These are phyloP conservation scores for Calonectria henricotiae DNA, from an alignment of 2,329 filamentous ascomycete species.

Conservation along the genomic window DNA sequence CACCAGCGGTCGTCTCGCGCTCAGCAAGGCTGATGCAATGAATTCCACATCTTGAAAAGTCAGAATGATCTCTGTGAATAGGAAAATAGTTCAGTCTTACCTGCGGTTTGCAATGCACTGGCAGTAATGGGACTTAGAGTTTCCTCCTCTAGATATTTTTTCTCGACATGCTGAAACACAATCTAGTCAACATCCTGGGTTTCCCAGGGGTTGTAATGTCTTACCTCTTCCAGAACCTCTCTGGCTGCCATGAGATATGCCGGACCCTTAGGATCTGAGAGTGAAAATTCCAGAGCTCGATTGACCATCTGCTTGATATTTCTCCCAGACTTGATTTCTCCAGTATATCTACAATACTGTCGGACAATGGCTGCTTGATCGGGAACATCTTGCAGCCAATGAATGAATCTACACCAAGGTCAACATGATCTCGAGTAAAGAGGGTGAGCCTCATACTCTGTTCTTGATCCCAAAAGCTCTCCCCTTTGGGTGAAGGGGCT, in stretches of 20 bases:
- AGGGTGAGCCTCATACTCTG: neutral
- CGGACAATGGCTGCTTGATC: neutral
- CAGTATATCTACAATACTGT: neutral
- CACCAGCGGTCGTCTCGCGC: neutral
- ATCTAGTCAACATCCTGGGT: neutral
- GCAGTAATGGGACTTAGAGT: neutral
- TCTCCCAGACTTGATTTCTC: neutral
- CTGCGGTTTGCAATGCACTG: neutral
- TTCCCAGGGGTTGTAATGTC: neutral
- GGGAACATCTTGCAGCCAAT: neutral
- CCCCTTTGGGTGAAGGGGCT: neutral
- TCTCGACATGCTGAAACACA: neutral
- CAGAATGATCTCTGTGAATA: neutral
- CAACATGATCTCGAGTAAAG: neutral
- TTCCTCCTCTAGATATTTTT: neutral
- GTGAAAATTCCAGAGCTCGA: neutral
- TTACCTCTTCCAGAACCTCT: constrained; percentile 3
- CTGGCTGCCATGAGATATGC: neutral
- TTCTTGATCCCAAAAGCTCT: neutral
- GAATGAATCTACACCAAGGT: neutral
- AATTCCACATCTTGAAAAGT: neutral
- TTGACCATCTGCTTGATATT: neutral
- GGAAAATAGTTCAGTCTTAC: neutral
- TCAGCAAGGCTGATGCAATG: neutral
- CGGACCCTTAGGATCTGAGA: neutral